Percentiles rank a stretch among this genome's conserved stretches.
Evolutionary conservation across 2,329 filamentous ascomycete genomes (phyloP).

Genomic region (Pseudopithomyces chartarum): DNA sequence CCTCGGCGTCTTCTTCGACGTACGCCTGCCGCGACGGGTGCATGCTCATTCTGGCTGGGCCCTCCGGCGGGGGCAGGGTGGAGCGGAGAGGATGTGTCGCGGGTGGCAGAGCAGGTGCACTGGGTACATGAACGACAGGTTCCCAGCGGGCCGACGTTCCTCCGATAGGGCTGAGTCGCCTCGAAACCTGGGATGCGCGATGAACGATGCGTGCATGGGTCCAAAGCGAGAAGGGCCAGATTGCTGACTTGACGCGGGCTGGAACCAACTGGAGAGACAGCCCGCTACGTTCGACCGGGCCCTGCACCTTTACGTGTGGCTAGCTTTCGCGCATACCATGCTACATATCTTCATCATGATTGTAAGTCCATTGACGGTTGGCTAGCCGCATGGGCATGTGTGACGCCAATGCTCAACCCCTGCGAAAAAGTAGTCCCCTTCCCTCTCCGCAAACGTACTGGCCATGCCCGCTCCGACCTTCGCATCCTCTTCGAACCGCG

Average conservation of each 20-base stretch:
- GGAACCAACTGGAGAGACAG: neutral
- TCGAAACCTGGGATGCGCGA: slow-evolving; percentile 5
- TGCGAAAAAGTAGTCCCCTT: slow-evolving; percentile 33
- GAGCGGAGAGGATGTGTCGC: slow-evolving; percentile 12
- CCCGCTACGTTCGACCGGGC: neutral
- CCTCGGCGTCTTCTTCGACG: slow-evolving; percentile 80
- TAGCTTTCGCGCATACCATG: slow-evolving; percentile 16
- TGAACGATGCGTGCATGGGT: neutral
- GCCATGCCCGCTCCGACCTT: slow-evolving; percentile 20
- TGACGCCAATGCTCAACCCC: slow-evolving; percentile 37
- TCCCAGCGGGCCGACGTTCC: slow-evolving; percentile 24
- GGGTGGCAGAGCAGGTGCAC: slow-evolving; percentile 14
- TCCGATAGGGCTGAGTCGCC: slow-evolving; percentile 34
- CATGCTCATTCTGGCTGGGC: slow-evolving; percentile 56
- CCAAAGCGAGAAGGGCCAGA: slow-evolving; percentile 4
- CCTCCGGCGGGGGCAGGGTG: slow-evolving; percentile 17
- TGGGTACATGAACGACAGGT: slow-evolving; percentile 13
- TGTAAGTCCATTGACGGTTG: slow-evolving; percentile 23
- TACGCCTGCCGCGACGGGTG: slow-evolving; percentile 92
- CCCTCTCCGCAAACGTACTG: slow-evolving; percentile 29
- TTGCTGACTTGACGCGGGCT: neutral
- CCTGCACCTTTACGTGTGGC: neutral
- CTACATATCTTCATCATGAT: slow-evolving; percentile 25
- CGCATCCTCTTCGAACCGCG: slow-evolving; percentile 3
- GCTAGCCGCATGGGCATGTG: slow-evolving; percentile 39